Percentiles rank a stretch among this genome's conserved stretches.
These are phyloP conservation scores for Plantago elongata DNA, from an alignment of 257 asterid genomes.

Conservation along the genomic window DNA sequence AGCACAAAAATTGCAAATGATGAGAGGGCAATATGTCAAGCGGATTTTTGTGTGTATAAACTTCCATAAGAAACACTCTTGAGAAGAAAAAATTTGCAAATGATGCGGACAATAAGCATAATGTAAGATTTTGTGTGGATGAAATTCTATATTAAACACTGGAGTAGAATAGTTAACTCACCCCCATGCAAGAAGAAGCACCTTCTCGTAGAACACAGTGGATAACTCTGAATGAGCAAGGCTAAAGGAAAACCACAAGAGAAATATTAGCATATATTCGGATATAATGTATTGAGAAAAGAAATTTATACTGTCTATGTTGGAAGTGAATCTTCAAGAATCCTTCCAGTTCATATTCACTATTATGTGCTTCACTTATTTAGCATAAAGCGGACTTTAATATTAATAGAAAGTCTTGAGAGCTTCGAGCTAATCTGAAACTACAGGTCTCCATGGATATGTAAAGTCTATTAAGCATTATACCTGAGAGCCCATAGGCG, in stretches of 20 bases:
- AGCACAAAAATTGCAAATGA: neutral
- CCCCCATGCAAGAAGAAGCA: conserved; percentile 97
- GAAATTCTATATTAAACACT: neutral
- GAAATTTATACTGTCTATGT: neutral
- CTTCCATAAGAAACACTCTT: conserved; percentile 2
- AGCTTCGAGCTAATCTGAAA: conserved; percentile 5
- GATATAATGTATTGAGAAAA: neutral
- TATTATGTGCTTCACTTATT: conserved; percentile 4
- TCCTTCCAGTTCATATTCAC: neutral
- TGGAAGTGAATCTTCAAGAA: conserved; percentile 8
- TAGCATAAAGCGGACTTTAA: conserved; percentile 7
- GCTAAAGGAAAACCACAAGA: conserved; percentile 35
- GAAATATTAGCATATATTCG: conserved; percentile 8
- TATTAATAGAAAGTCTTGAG: neutral
- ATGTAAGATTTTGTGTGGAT: no score
- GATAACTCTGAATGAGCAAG: conserved; percentile 95
- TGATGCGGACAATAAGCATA: no score
- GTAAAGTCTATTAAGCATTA: conserved; percentile 13
- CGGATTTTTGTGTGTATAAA: neutral
- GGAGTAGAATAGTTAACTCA: conserved; percentile 34
- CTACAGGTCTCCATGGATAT: conserved; percentile 13
- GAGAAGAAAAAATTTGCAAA: no score
- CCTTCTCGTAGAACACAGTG: conserved; percentile 87
- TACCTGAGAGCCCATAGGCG: conserved; percentile 99
- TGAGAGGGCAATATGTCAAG: neutral